phyloP scores from a whole-genome alignment of 2,329 filamentous ascomycete genomes.

The Fusarium chuoi region DNA sequence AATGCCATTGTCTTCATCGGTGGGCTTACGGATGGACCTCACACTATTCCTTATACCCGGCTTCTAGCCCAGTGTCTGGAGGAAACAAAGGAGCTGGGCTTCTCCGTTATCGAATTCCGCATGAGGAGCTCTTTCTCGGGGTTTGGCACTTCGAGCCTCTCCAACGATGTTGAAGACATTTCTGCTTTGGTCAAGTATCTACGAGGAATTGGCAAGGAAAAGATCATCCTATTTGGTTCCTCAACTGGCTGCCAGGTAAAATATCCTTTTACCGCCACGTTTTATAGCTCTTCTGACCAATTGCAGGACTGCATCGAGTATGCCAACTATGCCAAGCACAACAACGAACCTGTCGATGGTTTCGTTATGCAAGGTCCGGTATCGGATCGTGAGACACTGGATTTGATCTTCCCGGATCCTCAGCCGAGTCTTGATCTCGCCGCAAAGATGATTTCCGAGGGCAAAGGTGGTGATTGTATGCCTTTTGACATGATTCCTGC shows the following conservation, averaged over 20 bases:
- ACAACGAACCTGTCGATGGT: slow-evolving; percentile 71
- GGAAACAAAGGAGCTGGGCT: slow-evolving; percentile 51
- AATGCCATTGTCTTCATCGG: slow-evolving; percentile 77
- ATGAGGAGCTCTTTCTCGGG: slow-evolving; percentile 64
- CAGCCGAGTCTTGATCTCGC: slow-evolving; percentile 61
- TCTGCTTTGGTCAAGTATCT: slow-evolving; percentile 64
- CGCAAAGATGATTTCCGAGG: slow-evolving; percentile 64
- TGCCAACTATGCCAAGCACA: slow-evolving; percentile 54
- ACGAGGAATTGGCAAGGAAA: slow-evolving; percentile 59
- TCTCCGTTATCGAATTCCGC: slow-evolving; percentile 67
- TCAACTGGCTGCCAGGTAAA: slow-evolving; percentile 67
- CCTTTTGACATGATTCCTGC: slow-evolving; percentile 56
- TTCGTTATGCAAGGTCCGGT: slow-evolving; percentile 84
- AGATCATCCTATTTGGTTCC: slow-evolving; percentile 67
- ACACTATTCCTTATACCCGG: slow-evolving; percentile 69
- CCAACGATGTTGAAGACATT: slow-evolving; percentile 65
- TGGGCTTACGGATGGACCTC: slow-evolving; percentile 75
- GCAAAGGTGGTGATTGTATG: slow-evolving; percentile 65
- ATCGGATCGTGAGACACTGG: slow-evolving; percentile 76
- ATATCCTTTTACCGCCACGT: not conserved
- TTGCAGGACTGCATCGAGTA: slow-evolving; percentile 67
- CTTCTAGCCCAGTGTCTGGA: slow-evolving; percentile 58
- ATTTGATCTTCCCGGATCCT: slow-evolving; percentile 57
- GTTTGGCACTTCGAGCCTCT: slow-evolving; percentile 62
- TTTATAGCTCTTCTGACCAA: not conserved